These are phyloP conservation scores for Picea sitchensis DNA, from an alignment of 75 land plant species.

Conservation along the genomic window DNA sequence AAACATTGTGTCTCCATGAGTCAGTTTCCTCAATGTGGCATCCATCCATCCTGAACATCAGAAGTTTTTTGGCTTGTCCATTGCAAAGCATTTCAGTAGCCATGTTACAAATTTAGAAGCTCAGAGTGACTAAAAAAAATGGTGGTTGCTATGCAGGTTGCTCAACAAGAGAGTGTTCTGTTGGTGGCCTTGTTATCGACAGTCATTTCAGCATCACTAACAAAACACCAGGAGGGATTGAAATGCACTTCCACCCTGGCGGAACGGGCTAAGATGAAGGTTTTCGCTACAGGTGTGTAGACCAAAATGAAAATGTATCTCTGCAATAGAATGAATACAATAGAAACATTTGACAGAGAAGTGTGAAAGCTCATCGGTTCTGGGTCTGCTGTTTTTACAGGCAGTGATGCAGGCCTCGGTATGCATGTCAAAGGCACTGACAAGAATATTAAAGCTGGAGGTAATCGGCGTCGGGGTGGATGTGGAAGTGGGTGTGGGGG, in stretches of 20 bases:
- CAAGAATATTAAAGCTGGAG: not conserved
- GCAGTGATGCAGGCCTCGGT: not conserved
- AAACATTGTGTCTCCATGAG: not conserved
- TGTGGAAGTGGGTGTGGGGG: not conserved
- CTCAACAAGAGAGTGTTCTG: slow-evolving; percentile 2
- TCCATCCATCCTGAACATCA: not conserved
- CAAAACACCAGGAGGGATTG: not conserved
- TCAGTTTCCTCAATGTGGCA: not conserved
- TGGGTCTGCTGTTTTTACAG: not conserved
- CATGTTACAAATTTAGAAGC: not conserved
- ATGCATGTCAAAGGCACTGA: not conserved
- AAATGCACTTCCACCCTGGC: not conserved
- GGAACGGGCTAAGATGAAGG: not conserved
- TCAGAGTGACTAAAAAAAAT: not conserved
- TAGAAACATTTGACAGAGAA: not conserved
- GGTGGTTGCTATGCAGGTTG: slow-evolving; percentile 1
- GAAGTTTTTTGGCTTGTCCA: not conserved
- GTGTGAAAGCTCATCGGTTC: not conserved
- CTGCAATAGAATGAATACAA: not conserved
- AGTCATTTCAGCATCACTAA: slow-evolving; percentile 8
- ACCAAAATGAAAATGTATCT: not conserved
- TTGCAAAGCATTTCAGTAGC: not conserved
- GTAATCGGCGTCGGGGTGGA: not conserved
- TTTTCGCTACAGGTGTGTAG: not conserved
- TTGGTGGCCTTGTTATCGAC: not conserved